phyloP scores from a whole-genome alignment of 306 rosid genomes.

The Prosopis cineraria region DNA sequence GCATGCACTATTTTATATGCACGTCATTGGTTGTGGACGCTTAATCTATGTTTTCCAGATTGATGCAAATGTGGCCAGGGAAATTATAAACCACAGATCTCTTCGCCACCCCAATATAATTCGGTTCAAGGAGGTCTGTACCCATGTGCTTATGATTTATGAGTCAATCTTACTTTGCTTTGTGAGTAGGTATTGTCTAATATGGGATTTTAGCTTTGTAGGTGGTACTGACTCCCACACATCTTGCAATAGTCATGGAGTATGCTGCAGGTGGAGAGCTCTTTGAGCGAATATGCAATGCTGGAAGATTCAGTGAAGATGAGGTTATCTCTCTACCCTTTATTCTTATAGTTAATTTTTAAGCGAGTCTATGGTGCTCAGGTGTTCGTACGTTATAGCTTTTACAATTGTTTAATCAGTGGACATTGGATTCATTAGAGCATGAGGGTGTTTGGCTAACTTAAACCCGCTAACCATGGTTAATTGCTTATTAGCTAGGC shows the following conservation, averaged over 20 bases:
- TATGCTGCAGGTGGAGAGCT: conserved; percentile 92
- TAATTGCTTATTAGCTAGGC: not conserved
- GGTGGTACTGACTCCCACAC: conserved; percentile 85
- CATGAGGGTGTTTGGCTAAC: conserved; percentile 2
- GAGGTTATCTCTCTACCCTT: conserved; percentile 50
- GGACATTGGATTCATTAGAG: conserved; percentile 7
- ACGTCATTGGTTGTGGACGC: conserved; percentile 1
- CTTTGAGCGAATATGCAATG: conserved; percentile 74
- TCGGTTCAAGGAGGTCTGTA: conserved; percentile 72
- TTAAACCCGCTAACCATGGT: not conserved
- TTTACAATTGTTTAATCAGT: conserved; percentile 23
- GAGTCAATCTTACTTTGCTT: not conserved
- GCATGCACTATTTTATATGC: not conserved
- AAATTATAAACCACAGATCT: conserved; percentile 79
- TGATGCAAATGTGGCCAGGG: conserved; percentile 83
- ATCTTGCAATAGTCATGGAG: conserved; percentile 87
- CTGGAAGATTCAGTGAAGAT: conserved; percentile 86
- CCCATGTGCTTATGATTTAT: not conserved
- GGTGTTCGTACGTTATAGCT: not conserved
- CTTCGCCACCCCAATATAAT: conserved; percentile 83
- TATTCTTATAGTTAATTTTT: not conserved
- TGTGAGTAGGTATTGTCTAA: conserved; percentile 21
- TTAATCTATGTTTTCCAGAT: conserved; percentile 44
- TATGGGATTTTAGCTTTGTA: conserved; percentile 41
- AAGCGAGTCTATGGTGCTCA: not conserved